phyloP scores from a whole-genome alignment of 306 rosid genomes.

The Vigna nakashimae region DNA sequence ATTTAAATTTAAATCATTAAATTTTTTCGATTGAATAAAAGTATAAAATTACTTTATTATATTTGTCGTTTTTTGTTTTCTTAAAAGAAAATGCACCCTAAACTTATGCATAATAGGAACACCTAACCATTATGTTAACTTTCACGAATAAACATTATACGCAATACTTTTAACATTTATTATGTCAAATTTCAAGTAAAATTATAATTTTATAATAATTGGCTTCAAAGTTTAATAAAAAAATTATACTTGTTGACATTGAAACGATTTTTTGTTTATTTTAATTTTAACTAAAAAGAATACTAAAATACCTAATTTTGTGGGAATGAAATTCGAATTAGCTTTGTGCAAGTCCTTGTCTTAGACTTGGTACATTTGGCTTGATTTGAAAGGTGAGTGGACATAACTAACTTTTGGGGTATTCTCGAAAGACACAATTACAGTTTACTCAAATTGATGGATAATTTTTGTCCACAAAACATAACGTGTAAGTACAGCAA shows the following conservation, averaged over 20 bases:
- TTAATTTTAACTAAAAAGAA: neutral
- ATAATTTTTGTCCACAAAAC: neutral
- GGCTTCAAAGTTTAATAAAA: neutral
- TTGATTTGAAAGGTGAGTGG: constrained; percentile 4
- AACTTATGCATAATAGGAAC: too few relatives aligned
- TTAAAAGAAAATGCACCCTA: too few relatives aligned
- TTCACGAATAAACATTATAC: neutral
- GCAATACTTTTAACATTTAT: neutral
- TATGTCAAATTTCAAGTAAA: neutral
- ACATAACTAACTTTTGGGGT: neutral
- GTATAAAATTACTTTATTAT: too few relatives aligned
- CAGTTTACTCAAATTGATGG: neutral
- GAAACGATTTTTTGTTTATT: neutral
- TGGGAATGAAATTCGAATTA: neutral
- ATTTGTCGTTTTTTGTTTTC: too few relatives aligned
- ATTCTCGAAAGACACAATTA: neutral
- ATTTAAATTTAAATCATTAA: too few relatives aligned
- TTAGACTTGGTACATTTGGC: neutral
- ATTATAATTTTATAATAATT: neutral
- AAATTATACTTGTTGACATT: too few relatives aligned
- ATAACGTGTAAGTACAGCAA: neutral
- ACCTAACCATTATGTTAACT: too few relatives aligned
- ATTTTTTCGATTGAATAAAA: too few relatives aligned
- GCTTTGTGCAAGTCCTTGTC: neutral
- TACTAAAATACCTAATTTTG: neutral